Evolutionary conservation across 495 filamentous ascomycete species (phyloP).

Genomic region (Neurospora cerealis): DNA sequence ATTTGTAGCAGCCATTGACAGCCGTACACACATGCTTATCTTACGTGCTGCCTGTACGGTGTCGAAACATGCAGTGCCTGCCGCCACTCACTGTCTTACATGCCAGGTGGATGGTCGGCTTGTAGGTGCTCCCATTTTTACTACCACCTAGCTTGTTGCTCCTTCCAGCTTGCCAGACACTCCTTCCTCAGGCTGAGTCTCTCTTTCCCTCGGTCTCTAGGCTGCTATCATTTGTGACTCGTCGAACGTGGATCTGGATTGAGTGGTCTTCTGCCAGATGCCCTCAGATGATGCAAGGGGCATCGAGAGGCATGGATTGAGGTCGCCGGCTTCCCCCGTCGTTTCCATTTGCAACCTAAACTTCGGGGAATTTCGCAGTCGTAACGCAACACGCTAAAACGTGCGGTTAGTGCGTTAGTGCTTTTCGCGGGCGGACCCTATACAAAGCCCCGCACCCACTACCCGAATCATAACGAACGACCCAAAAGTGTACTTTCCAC

Average conservation of each 20-base stretch:
- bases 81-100: neutral
- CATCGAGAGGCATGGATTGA: neutral
- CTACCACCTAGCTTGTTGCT: too few species aligned
- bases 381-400: neutral
- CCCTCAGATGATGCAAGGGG: neutral
- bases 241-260: neutral
- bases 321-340: neutral
- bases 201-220: neutral
- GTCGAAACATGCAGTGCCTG: neutral
- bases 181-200: neutral
- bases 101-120: neutral
- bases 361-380: neutral
- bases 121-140: neutral
- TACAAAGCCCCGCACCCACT: too few species aligned
- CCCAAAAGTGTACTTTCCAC: too few species aligned
- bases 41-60: neutral
- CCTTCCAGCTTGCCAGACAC: neutral
- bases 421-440: too few species aligned
- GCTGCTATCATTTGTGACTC: neutral
- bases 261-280: neutral
- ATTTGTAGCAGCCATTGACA: neutral
- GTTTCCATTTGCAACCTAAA: neutral
- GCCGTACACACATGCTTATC: neutral
- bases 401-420: too few species aligned
- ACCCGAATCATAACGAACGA: too few species aligned